Conservation (phyloP, 2,329 filamentous ascomycete species). For the Alternaria sp. region DNA sequence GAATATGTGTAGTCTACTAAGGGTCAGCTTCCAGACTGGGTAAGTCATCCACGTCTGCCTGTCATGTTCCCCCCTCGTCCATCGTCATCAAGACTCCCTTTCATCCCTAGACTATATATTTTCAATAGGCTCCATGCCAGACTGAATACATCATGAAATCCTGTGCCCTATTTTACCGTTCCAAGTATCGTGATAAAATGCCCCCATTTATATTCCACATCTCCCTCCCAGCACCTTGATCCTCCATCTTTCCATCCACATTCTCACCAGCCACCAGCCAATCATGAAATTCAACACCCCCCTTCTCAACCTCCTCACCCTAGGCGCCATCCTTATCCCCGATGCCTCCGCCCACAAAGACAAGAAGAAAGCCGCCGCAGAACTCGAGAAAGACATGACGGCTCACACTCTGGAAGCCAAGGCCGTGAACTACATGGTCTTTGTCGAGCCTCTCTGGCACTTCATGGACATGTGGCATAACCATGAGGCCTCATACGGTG, state of each 20-base stretch:
- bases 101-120: not conserved
- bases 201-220: not conserved
- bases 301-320: not conserved
- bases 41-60: not conserved
- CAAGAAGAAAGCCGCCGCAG: not conserved
- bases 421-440: not conserved
- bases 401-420: not conserved
- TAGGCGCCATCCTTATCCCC: not conserved
- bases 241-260: not conserved
- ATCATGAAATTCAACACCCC: not conserved
- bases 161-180: not conserved
- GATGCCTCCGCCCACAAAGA: not conserved
- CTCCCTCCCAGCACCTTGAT: not conserved
- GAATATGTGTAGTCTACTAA: not conserved
- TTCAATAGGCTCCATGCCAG: not conserved
- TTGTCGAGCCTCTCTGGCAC: not conserved
- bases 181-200: not conserved
- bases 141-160: not conserved
- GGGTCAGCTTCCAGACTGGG: not conserved
- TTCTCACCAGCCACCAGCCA: not conserved
- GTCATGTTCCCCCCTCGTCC: not conserved
- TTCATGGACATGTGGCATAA: not conserved
- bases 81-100: not conserved
- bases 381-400: not conserved
- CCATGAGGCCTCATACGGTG: not conserved